These are phyloP conservation scores for Saturnispora kantuleensis DNA, from an alignment of 805 yeast species.

Conservation along the genomic window DNA sequence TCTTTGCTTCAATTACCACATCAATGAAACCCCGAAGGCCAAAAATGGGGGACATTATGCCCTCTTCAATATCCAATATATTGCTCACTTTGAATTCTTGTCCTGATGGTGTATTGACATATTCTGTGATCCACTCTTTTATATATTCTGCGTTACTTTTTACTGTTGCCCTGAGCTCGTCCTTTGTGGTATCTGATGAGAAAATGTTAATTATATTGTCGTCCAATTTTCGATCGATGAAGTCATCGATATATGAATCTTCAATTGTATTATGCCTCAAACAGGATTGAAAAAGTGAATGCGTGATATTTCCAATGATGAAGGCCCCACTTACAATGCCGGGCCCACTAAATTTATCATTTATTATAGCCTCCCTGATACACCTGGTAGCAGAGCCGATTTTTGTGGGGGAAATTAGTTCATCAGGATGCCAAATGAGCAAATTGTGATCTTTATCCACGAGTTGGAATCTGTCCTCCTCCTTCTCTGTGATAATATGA, in stretches of 20 bases:
- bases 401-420: slow-evolving; percentile 69
- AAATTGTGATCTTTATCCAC: slow-evolving; percentile 50
- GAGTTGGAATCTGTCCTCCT: slow-evolving; percentile 26
- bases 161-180: slow-evolving; percentile 34
- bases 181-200: slow-evolving; percentile 41
- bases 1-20: slow-evolving; percentile 61
- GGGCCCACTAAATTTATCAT: slow-evolving; percentile 45
- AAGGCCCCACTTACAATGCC: slow-evolving; percentile 58
- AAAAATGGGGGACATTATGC: slow-evolving; percentile 81
- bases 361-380: slow-evolving; percentile 57
- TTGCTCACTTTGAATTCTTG: slow-evolving; percentile 43
- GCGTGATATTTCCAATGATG: slow-evolving; percentile 76
- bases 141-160: slow-evolving; percentile 42
- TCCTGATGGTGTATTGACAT: slow-evolving; percentile 18
- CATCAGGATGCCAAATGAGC: slow-evolving; percentile 79
- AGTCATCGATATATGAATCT: slow-evolving; percentile 28
- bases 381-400: slow-evolving; percentile 72
- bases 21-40: slow-evolving; percentile 89
- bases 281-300: slow-evolving; percentile 60
- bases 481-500: slow-evolving; percentile 42
- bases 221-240: slow-evolving; percentile 25
- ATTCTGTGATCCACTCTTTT: slow-evolving; percentile 41
- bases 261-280: slow-evolving; percentile 31
- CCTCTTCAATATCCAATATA: slow-evolving; percentile 79
- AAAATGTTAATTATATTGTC: slow-evolving; percentile 32